Evolutionary conservation across 495 filamentous ascomycete genomes (phyloP), one percentile per base, ranked within the genome.

Genomic region (Aspergillus bridgeri): DNA sequence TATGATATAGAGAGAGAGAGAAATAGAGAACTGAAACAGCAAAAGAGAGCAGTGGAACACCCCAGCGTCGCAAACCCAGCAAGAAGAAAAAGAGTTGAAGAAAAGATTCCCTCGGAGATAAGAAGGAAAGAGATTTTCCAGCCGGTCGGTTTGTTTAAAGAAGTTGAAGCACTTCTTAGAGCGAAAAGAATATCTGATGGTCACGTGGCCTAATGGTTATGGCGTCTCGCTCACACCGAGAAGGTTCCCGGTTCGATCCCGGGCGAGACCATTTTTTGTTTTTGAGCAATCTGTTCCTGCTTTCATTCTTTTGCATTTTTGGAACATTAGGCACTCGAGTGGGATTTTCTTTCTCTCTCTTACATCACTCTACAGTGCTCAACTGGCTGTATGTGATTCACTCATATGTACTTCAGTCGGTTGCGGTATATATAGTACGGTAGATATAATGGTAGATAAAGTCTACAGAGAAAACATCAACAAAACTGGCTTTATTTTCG

Each of bases 231-330:
- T 65, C 62, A 65, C 63, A 65, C 57, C 54, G 62, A 66, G 59
- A 64, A 55, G 59, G 64, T 60, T 64, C 66, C 66, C 66, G 69
- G 72, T 72, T 72, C 72, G 70, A 74, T 71, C 68, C 71, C 69
- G 66, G 71, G 68, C 69, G 69, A 65, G 68, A 74, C 68, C 65
- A 74, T 60, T 64, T 63, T 57, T 65, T 67, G 60, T 51, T 48
- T 46, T 45, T 53, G 5, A 8, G 53, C 20, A 6, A 15, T 46
- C 1, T 15, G 22, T 53, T 52, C 25, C 24, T 44, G 21, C 3
- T n/a, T 55, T 47, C 47, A 27, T 54, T 52, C 9, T 33, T 53
- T 46, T 58, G 23, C 25, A 27, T n/a, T n/a, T n/a, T n/a, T n/a
- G n/a, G n/a, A n/a, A n/a, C n/a, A n/a, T n/a, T n/a, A n/a, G n/a